A percentile compares a stretch with the other conserved stretches of the same genome.
These are phyloP conservation scores for Phallus indusiatus DNA, from an alignment of 768 basidiomycete genomes.

Conservation along the genomic window DNA sequence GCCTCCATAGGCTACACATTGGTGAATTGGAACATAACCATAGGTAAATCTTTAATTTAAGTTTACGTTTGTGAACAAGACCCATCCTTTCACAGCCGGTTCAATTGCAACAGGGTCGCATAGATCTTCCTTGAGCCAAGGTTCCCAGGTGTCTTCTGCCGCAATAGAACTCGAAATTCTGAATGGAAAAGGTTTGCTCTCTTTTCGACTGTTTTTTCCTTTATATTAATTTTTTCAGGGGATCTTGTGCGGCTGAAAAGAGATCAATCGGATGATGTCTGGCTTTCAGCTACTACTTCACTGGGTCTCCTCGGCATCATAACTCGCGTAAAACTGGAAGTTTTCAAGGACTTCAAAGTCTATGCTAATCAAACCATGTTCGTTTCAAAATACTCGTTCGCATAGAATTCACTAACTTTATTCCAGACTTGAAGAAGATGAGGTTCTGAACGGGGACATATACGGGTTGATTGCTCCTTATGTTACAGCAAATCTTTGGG, in stretches of 20 bases:
- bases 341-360: conserved; percentile 10
- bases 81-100: conserved; percentile 5
- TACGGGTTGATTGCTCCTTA: conserved; percentile 9
- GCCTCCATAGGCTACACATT: conserved; percentile 12
- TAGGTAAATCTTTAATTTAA: neutral
- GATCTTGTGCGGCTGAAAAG: conserved; percentile 10
- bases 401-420: neutral
- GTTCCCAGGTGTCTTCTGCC: conserved; percentile 9
- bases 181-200: conserved; percentile 5
- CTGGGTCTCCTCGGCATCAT: conserved; percentile 10
- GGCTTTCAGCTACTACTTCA: conserved; percentile 11
- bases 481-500: conserved; percentile 10
- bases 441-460: conserved; percentile 9
- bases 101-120: conserved; percentile 12
- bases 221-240: neutral
- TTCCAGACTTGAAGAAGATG: conserved; percentile 8
- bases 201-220: neutral
- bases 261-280: conserved; percentile 9
- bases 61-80: neutral
- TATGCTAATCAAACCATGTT: conserved; percentile 12
- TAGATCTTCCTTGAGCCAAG: conserved; percentile 9
- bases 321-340: conserved; percentile 8
- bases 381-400: neutral
- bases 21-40: conserved; percentile 10
- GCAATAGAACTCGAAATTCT: conserved; percentile 10